A percentile compares a stretch with the other conserved stretches of the same genome.
phyloP scores from a whole-genome alignment of 306 rosid species.

The Trifolium repens region DNA sequence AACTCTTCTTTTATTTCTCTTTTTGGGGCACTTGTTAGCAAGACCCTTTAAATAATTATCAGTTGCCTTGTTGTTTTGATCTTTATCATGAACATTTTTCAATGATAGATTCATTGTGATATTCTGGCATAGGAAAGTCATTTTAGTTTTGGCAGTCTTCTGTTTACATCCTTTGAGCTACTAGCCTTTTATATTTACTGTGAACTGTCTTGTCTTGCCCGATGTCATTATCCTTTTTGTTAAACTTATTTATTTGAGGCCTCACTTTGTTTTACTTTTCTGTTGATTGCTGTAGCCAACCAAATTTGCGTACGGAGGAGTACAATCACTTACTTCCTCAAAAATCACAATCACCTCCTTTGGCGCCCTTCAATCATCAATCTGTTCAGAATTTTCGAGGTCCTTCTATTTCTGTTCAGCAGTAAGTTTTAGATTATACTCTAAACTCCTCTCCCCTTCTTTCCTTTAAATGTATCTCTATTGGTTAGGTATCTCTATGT shows the following conservation, averaged over 20 bases:
- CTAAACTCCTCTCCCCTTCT: neutral
- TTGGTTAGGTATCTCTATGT: slow-evolving; percentile 15
- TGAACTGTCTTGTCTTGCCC: slow-evolving; percentile 7
- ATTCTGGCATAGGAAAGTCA: slow-evolving; percentile 27
- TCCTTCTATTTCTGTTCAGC: slow-evolving; percentile 48
- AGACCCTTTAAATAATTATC: slow-evolving; percentile 17
- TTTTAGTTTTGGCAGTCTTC: slow-evolving; percentile 29
- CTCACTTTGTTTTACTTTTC: slow-evolving; percentile 25
- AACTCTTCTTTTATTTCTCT: too few relatives aligned
- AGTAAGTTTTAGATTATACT: slow-evolving; percentile 54
- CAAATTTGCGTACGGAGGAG: slow-evolving; percentile 39
- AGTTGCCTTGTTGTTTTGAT: slow-evolving; percentile 2
- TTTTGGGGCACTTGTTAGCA: too few relatives aligned
- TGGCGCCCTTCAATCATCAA: slow-evolving; percentile 42
- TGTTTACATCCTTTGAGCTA: slow-evolving; percentile 25
- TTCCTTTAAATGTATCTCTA: slow-evolving; percentile 9
- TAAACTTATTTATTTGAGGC: slow-evolving; percentile 25
- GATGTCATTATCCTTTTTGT: slow-evolving; percentile 23
- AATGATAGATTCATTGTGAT: slow-evolving; percentile 6
- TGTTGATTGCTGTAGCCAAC: slow-evolving; percentile 36
- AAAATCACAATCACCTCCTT: slow-evolving; percentile 44
- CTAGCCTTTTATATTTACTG: slow-evolving; percentile 29
- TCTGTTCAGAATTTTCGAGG: slow-evolving; percentile 43
- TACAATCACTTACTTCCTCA: slow-evolving; percentile 44
- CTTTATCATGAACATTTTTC: slow-evolving; percentile 17